Evolutionary conservation across 106 monocot species (phyloP), one percentile per base, ranked within the genome.

Genomic region (Vanilla planifolia): DNA sequence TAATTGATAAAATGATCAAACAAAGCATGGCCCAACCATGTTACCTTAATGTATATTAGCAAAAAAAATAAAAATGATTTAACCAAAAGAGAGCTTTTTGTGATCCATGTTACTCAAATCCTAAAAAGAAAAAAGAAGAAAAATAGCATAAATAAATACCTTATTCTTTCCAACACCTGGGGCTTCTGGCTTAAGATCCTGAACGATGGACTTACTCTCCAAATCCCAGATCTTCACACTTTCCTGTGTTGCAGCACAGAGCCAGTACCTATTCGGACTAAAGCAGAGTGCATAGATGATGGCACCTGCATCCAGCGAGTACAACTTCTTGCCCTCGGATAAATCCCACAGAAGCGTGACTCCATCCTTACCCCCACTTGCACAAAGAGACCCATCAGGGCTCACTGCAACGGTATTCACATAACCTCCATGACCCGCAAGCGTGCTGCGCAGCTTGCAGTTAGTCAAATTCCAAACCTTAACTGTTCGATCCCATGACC

Each of bases 171-270:
- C 53, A 29, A 30, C 15, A 29, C 48, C 26, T n/a, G 65, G 14
- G 2, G 37, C 28, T 14, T 70, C 70, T 0, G 72, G 65, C 59
- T 65, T 72, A 39, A 72, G 58, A 48, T 72, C 72, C 35, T 72
- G 72, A 28, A 72, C 72, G 11, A 72, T 63, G 8, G 64, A 57
- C 45, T 72, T 72, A 59, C 72, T 72, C 72, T 72, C 72, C 0
- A 74, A 43, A 46, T 67, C 74, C 67, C 67, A 74, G 27, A 74
- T 74, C 67, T 67, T 67, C 22, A 74, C 55, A 24, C 74, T 67
- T 15, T 52, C 52, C 44, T 74, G 62, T 4, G 67, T 74, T 3
- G 74, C 67, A 23, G 61, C 74, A 34, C 74, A 74, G 27, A 74
- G 67, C 67, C 60, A 67, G 28, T 67, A 74, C 33, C 55, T 44